These are phyloP conservation scores for Leptographium wingfieldii DNA, from an alignment of 2,329 filamentous ascomycete species.

Conservation along the genomic window DNA sequence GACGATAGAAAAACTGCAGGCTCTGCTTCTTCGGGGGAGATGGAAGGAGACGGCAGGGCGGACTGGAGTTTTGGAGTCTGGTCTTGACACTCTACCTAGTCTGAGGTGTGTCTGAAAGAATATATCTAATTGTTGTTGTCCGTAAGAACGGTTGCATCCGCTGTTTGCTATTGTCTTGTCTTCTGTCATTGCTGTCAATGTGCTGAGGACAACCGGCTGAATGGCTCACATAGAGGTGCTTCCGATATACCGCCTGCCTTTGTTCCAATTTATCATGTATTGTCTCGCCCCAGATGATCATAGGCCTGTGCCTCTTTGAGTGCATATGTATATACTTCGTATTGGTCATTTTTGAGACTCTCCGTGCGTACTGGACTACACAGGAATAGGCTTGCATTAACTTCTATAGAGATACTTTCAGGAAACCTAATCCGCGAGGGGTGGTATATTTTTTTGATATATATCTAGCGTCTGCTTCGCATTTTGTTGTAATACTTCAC, in stretches of 20 bases:
- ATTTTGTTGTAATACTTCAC: background rate
- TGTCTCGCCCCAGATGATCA: too few species aligned
- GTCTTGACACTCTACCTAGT: background rate
- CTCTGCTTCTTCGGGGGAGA: background rate
- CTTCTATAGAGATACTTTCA: background rate
- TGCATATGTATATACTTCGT: background rate
- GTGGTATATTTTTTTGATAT: too few species aligned
- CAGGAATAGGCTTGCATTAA: background rate
- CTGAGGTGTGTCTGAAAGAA: background rate
- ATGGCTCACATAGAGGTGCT: too few species aligned
- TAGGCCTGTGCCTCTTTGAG: background rate
- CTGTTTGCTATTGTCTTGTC: background rate
- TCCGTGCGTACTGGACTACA: background rate
- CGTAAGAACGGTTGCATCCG: background rate
- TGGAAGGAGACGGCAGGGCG: background rate
- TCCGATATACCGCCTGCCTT: background rate
- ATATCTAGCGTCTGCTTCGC: too few species aligned
- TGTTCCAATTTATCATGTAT: background rate
- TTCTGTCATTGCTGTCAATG: background rate
- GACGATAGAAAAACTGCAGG: background rate
- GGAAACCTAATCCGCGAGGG: too few species aligned
- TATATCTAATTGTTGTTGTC: background rate
- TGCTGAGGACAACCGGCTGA: background rate
- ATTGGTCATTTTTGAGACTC: background rate
- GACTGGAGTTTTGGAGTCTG: constrained; percentile 9